These are phyloP conservation scores for Blastobotrys robertii DNA, from an alignment of 805 yeast genomes.

Conservation along the genomic window DNA sequence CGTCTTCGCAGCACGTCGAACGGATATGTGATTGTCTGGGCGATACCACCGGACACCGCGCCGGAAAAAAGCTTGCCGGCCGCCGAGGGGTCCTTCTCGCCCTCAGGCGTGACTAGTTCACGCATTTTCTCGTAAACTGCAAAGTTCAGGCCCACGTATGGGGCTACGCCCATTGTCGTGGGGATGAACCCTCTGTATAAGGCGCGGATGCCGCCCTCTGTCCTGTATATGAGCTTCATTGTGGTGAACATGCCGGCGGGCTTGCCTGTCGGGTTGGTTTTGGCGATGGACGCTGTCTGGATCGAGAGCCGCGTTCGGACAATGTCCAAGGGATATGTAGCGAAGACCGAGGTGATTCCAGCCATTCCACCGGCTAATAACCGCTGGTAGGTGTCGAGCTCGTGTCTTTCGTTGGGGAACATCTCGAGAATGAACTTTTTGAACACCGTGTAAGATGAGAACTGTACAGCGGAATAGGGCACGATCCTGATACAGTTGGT, in stretches of 20 bases:
- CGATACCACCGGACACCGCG: conserved; percentile 79
- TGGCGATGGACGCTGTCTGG: conserved; percentile 60
- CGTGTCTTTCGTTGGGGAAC: conserved; percentile 11
- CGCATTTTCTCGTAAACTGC: conserved; percentile 78
- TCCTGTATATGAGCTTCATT: conserved; percentile 45
- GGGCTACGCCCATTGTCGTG: conserved; percentile 91
- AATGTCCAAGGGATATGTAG: conserved; percentile 86
- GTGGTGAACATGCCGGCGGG: conserved; percentile 69
- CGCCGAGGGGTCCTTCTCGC: conserved; percentile 31
- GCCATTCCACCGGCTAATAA: conserved; percentile 71
- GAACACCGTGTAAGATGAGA: conserved; percentile 61
- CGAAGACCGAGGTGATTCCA: conserved; percentile 69
- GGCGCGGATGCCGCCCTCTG: conserved; percentile 76
- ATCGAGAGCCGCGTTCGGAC: conserved; percentile 83
- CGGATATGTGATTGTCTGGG: conserved; percentile 86
- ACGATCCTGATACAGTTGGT: conserved; percentile 81
- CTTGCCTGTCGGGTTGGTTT: conserved; percentile 16
- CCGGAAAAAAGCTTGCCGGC: conserved; percentile 62
- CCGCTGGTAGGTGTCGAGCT: conserved; percentile 47
- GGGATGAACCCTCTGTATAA: conserved; percentile 81
- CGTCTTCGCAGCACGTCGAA: conserved; percentile 81
- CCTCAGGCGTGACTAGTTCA: conserved; percentile 38
- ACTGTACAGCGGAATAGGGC: conserved; percentile 93
- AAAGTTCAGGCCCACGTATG: conserved; percentile 89
- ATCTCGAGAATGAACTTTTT: conserved; percentile 34